A percentile compares a stretch with the other conserved stretches of the same genome.
phyloP scores from a whole-genome alignment of 202 grass and related monocot species.

The Sporobolus alterniflorus region DNA sequence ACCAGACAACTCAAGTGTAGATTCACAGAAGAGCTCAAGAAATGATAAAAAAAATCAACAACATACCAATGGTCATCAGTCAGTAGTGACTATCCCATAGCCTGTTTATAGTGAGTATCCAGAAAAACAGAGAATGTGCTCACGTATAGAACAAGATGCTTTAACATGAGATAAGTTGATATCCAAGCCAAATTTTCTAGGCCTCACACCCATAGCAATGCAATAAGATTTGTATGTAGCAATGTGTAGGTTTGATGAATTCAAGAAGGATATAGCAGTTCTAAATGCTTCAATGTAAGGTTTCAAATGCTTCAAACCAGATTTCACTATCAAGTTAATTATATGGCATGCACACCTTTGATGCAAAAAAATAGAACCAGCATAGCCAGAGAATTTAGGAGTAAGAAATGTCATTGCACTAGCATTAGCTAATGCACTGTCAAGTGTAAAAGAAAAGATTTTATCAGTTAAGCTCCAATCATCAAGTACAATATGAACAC shows the following conservation, averaged over 20 bases:
- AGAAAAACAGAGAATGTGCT: background rate
- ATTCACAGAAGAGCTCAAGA: background rate
- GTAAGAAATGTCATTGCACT: too few relatives aligned
- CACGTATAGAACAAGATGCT: background rate
- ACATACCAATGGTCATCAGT: background rate
- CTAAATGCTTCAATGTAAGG: background rate
- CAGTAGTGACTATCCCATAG: background rate
- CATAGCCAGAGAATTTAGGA: too few relatives aligned
- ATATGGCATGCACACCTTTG: too few relatives aligned
- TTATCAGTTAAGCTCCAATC: too few relatives aligned
- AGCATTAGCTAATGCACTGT: too few relatives aligned
- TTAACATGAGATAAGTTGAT: background rate
- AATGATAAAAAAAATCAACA: background rate
- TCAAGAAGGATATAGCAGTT: too few relatives aligned
- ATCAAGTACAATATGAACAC: too few relatives aligned
- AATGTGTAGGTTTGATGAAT: background rate
- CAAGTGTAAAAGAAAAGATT: too few relatives aligned
- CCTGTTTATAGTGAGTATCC: background rate
- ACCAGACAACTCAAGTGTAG: too few relatives aligned
- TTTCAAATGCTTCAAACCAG: too few relatives aligned
- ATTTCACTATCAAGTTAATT: too few relatives aligned
- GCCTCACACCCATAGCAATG: background rate
- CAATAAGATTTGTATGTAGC: background rate
- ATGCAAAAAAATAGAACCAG: too few relatives aligned
- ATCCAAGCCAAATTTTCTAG: background rate